phyloP scores from a whole-genome alignment of 225 moss, liverwort and hornwort genomes.

The Sphagnum tenellum region DNA sequence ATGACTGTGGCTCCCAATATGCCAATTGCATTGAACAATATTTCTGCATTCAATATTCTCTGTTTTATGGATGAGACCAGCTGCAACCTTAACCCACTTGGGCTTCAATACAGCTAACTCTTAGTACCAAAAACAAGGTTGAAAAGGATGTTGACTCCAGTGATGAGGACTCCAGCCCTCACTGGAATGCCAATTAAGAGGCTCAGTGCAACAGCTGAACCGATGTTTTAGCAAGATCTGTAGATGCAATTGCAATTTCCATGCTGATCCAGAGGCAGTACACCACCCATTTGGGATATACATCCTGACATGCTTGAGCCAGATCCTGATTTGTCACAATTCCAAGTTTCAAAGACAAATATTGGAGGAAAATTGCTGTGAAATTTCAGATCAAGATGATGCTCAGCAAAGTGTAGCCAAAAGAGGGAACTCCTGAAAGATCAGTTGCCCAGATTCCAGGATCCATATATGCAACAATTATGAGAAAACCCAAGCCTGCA shows the following conservation, averaged over 20 bases:
- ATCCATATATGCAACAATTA: slow-evolving; percentile 97
- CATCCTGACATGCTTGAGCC: too few species aligned
- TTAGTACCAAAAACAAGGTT: slow-evolving; percentile 59
- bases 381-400: slow-evolving; percentile 73
- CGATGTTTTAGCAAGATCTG: slow-evolving; percentile 83
- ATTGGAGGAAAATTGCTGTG: slow-evolving; percentile 73
- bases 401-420: slow-evolving; percentile 72
- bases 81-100: too few species aligned
- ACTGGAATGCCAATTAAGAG: too few species aligned
- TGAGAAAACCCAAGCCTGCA: slow-evolving; percentile 83
- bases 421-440: slow-evolving; percentile 68
- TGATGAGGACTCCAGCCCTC: slow-evolving; percentile 83
- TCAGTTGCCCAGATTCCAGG: too few species aligned
- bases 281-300: too few species aligned
- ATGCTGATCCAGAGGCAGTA: too few species aligned
- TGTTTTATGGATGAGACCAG: slow-evolving; percentile 41
- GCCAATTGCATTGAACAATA: too few species aligned
- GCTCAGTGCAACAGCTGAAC: too few species aligned
- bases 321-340: too few species aligned
- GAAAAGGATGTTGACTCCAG: slow-evolving; percentile 68
- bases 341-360: too few species aligned
- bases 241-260: slow-evolving; percentile 86
- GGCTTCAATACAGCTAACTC: slow-evolving; percentile 78
- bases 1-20: slow-evolving; percentile 87
- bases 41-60: slow-evolving; percentile 30